Evolutionary conservation across 345 rosid species (phyloP).

Genomic region (Lumnitzera littorea): DNA sequence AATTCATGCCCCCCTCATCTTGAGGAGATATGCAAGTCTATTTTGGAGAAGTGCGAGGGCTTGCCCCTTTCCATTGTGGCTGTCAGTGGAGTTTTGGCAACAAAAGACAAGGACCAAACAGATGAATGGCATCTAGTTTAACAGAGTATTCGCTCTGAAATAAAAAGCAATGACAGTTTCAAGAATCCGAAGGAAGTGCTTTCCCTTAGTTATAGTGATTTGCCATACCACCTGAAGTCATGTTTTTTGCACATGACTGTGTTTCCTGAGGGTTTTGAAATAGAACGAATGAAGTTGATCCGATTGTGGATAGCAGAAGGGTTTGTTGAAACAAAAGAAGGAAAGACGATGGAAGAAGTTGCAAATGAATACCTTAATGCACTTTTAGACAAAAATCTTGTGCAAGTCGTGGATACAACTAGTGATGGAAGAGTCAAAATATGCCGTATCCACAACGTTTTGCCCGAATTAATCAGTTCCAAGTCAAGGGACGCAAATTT

Average conservation of each 20-base stretch:
- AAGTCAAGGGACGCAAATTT: constrained; percentile 14
- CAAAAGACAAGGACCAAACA: constrained; percentile 4
- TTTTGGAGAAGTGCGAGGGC: constrained; percentile 25
- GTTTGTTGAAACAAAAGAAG: constrained; percentile 11
- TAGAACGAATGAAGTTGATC: constrained; percentile 2
- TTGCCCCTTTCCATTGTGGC: constrained; percentile 29
- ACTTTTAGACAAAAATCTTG: constrained; percentile 11
- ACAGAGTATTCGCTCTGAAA: constrained; percentile 14
- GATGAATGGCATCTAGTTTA: constrained; percentile 19
- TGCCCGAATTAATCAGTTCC: constrained; percentile 2
- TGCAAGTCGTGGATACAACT: constrained; percentile 8
- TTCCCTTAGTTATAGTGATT: constrained; percentile 16
- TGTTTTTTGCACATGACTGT: constrained; percentile 20
- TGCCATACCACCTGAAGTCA: constrained; percentile 15
- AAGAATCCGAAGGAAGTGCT: constrained; percentile 17
- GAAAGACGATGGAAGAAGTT: constrained; percentile 17
- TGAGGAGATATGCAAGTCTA: constrained; percentile 9
- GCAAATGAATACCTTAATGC: constrained; percentile 18
- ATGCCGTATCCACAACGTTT: constrained; percentile 15
- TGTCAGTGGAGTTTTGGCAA: constrained; percentile 21
- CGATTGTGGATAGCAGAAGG: constrained; percentile 23
- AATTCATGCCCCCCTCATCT: constrained; percentile 14
- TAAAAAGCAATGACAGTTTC: constrained; percentile 11
- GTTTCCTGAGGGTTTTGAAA: constrained; percentile 14
- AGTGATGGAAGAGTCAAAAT: constrained; percentile 10